Conservation (phyloP, 2,329 filamentous ascomycete species). For the Delphinella strobiligena region DNA sequence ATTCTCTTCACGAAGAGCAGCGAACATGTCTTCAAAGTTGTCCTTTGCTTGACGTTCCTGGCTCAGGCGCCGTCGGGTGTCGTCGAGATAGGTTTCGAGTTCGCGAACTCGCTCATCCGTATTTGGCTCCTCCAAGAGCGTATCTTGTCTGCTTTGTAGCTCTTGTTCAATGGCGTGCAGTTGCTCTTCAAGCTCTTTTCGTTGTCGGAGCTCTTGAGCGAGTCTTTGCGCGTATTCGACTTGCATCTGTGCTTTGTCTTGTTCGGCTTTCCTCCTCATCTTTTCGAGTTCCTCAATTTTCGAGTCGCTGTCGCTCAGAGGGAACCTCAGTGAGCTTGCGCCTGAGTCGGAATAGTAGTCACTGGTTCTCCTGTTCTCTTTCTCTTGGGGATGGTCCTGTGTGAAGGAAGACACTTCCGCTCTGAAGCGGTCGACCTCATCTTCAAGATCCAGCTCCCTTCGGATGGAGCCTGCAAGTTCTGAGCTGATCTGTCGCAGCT, state of each 20-base stretch:
- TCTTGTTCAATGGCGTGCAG: constrained; percentile 72
- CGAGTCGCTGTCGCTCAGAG: constrained; percentile 46
- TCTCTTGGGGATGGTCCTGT: constrained; percentile 16
- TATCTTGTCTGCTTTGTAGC: constrained; percentile 41
- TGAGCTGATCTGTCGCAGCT: constrained; percentile 82
- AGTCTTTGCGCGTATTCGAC: constrained; percentile 76
- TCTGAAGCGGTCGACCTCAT: constrained; percentile 79
- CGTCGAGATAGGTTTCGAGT: constrained; percentile 69
- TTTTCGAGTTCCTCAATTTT: constrained; percentile 65
- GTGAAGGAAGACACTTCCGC: constrained; percentile 50
- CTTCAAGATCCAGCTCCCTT: constrained; percentile 91
- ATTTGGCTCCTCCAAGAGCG: constrained; percentile 21
- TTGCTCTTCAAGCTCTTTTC: constrained; percentile 69
- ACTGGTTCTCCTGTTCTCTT: constrained; percentile 63
- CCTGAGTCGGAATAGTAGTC: constrained; percentile 98
- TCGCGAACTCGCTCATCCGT: constrained; percentile 55
- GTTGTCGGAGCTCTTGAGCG: constrained; percentile 69
- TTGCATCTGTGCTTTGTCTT: constrained; percentile 78
- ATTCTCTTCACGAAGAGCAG: constrained; percentile 71
- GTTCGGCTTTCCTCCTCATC: constrained; percentile 71
- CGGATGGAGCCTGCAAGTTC: constrained; percentile 89
- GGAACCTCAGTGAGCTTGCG: constrained; percentile 69
- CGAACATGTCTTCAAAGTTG: constrained; percentile 86
- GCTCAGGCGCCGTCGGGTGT: constrained; percentile 64
- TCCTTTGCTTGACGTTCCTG: constrained; percentile 82